Evolutionary conservation across 257 asterid genomes (phyloP).

Genomic region (Nicotiana paniculata): DNA sequence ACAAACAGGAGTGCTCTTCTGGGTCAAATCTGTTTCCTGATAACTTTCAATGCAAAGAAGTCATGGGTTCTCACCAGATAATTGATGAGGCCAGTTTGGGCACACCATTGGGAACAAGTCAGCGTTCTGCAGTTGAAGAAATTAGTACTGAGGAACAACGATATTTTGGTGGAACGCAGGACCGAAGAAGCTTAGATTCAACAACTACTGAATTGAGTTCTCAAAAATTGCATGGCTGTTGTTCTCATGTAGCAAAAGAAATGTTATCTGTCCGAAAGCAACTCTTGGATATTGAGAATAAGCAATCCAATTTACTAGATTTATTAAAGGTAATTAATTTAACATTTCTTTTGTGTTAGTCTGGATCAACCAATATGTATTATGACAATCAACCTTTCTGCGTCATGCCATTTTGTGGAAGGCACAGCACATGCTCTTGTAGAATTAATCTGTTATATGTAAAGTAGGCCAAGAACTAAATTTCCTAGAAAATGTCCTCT

Average conservation of each 20-base stretch:
- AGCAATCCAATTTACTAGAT: constrained; percentile 73
- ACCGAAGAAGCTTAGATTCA: constrained; percentile 80
- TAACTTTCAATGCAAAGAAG: constrained; percentile 46
- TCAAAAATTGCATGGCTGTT: constrained; percentile 37
- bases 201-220: constrained; percentile 68
- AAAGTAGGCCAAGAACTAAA: not conserved
- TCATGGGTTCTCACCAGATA: constrained; percentile 32
- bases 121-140: constrained; percentile 54
- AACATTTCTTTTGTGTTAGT: not conserved
- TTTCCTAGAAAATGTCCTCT: not conserved
- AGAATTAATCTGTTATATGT: not conserved
- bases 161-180: constrained; percentile 42
- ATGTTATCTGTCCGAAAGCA: constrained; percentile 59
- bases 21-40: constrained; percentile 52
- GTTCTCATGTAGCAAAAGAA: constrained; percentile 65
- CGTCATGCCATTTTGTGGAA: not conserved
- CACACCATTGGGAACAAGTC: constrained; percentile 55
- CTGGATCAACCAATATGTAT: not conserved
- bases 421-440: not conserved
- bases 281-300: constrained; percentile 75
- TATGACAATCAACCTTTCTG: not conserved
- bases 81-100: constrained; percentile 47
- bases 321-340: constrained; percentile 58
- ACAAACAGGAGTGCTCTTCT: constrained; percentile 63
- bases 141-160: constrained; percentile 62